Percentiles rank a stretch among this genome's conserved stretches.
Conservation (phyloP, 2,329 filamentous ascomycete species). For the Colletotrichum agaves region DNA sequence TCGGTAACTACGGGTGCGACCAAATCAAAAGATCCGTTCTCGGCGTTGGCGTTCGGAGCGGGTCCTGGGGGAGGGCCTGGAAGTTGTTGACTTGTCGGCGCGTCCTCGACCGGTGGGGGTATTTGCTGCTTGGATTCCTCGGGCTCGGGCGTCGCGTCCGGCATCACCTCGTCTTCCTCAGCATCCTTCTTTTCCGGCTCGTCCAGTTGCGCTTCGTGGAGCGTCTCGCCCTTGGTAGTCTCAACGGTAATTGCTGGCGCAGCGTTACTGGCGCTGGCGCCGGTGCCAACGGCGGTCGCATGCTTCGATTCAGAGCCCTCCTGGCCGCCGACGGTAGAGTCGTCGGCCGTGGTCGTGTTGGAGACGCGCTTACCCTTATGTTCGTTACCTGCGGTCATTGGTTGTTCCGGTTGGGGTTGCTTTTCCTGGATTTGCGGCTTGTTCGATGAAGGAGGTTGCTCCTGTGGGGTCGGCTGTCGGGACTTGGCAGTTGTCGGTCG, state of each 20-base stretch:
- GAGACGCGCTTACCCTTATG: slow-evolving; percentile 58
- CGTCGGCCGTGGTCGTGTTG: slow-evolving; percentile 59
- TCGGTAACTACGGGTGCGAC: slow-evolving; percentile 43
- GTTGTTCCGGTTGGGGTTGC: slow-evolving; percentile 50
- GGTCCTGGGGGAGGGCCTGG: slow-evolving; percentile 61
- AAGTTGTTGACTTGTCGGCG: slow-evolving; percentile 47
- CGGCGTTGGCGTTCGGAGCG: slow-evolving; percentile 45
- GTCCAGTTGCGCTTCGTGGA: slow-evolving; percentile 38
- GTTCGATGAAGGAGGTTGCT: slow-evolving; percentile 50
- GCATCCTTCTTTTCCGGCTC: slow-evolving; percentile 51
- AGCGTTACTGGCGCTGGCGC: slow-evolving; percentile 49
- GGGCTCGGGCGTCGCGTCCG: slow-evolving; percentile 66
- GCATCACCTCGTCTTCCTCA: slow-evolving; percentile 75
- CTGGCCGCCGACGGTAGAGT: slow-evolving; percentile 53
- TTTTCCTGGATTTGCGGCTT: slow-evolving; percentile 61
- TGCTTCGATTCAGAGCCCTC: slow-evolving; percentile 61
- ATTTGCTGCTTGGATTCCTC: slow-evolving; percentile 55
- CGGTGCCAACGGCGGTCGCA: slow-evolving; percentile 40
- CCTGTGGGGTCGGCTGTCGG: slow-evolving; percentile 62
- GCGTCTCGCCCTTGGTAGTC: slow-evolving; percentile 39
- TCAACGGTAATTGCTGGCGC: slow-evolving; percentile 53
- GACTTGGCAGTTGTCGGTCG: slow-evolving; percentile 66
- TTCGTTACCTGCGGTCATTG: slow-evolving; percentile 47
- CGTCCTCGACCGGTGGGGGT: slow-evolving; percentile 52
- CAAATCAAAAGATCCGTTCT: background rate